A percentile compares a stretch with the other conserved stretches of the same genome.
Conservation (phyloP, 192 early-diverging fungal species). For the Piromyces finnis region DNA sequence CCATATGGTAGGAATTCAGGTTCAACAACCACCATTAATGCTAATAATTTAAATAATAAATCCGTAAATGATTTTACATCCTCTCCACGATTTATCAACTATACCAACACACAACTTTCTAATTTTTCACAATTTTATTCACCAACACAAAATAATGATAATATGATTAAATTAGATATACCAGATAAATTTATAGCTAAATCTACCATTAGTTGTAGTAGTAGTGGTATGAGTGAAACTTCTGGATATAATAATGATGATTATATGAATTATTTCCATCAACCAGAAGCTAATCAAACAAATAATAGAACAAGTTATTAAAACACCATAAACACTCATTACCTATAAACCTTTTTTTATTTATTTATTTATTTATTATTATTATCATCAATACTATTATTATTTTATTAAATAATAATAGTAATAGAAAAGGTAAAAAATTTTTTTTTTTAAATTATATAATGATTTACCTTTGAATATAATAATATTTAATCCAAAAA, state of each 20-base stretch:
- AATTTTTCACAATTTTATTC: background rate
- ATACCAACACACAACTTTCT: background rate
- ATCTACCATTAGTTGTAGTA: background rate
- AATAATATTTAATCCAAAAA: too few species aligned
- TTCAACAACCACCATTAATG: background rate
- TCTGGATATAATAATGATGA: background rate
- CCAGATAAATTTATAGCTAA: background rate
- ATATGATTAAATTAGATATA: background rate
- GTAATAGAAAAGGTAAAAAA: too few species aligned
- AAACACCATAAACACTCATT: background rate
- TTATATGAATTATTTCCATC: background rate
- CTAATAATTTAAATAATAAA: background rate
- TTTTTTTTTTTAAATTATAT: too few species aligned
- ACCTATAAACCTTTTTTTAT: too few species aligned
- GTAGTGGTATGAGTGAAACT: background rate
- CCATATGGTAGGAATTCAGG: background rate
- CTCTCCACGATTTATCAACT: background rate
- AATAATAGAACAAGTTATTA: background rate
- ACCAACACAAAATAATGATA: background rate
- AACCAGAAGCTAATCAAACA: background rate
- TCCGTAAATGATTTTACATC: background rate
- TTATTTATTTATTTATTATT: too few species aligned
- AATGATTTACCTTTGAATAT: too few species aligned
- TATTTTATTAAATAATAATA: too few species aligned
- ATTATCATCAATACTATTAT: too few species aligned